Evolutionary conservation across 1,284 basidiomycete genomes (phyloP), one percentile per base, ranked within the genome.

Genomic region (Pisolithus thermaeus): DNA sequence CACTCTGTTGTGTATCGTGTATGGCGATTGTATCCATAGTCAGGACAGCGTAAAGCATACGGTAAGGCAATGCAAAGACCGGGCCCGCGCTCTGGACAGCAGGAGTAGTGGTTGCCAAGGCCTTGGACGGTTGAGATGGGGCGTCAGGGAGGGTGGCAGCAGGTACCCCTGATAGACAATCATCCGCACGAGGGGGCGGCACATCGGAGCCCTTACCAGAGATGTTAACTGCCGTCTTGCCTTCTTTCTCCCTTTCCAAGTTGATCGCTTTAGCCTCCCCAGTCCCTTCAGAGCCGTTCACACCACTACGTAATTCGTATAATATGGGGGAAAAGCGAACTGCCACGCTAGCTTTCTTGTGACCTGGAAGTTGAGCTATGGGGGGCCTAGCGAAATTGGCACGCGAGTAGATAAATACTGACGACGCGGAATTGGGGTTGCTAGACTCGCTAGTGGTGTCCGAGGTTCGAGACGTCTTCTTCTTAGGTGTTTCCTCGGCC

Each of bases 11-110:
- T 3, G 96, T 98, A 68, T 99, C 96, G 69, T 99, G 96, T 52
- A 99, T 87, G 50, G 92, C 81, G 22, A 99, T 86, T 1, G 91
- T 89, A 67, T 99, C 96, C 81, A 95, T 97, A 23, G 96, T 98
- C 41, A 94, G 91, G 8, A 99, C 92, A 0, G 97, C 94, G 64
- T 92, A 99, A 40, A 98, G 71, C 86, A 98, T 92, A 44, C 96
- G 80, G 67, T 98, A 97, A 1, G 94, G 92, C 47, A 98, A 70
- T 11, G 90, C 84, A 66, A 99, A 97, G 7, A 97, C 76, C 25
- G 86, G 84, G 16, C 74, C 75, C 1, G 79, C 8, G 61, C 53
- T 62, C 1, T 63, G 52, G 16, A 66, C 54, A 9, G 58, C 63
- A 25, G 68, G 47, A 27, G 57, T 57, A 37, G 57, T 55, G 4